A percentile compares a stretch with the other conserved stretches of the same genome.
These are phyloP conservation scores for Neocatenulostroma microsporum DNA, from an alignment of 2,329 filamentous ascomycete species.

Conservation along the genomic window DNA sequence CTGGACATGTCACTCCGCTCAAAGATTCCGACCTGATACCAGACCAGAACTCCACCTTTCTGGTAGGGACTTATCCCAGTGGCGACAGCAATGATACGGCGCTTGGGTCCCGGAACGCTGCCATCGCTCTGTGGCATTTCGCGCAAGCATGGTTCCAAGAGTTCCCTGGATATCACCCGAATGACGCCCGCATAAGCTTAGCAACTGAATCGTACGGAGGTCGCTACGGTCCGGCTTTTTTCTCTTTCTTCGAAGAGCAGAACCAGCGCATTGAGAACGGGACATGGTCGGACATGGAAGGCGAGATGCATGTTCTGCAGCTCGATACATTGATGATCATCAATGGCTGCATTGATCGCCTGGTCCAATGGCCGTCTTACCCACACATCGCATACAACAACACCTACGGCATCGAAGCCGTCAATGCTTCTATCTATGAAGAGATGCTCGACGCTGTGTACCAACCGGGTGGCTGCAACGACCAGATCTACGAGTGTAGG, in stretches of 20 bases:
- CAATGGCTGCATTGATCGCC: slow-evolving; percentile 49
- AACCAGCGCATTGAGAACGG: slow-evolving; percentile 45
- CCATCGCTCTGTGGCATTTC: slow-evolving; percentile 54
- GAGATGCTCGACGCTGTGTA: slow-evolving; percentile 38
- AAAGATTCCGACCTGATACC: no score
- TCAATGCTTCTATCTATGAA: slow-evolving; percentile 42
- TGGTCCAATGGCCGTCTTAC: no score
- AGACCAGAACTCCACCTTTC: slow-evolving; percentile 16
- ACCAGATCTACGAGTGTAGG: slow-evolving; percentile 47
- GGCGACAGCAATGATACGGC: slow-evolving; percentile 11
- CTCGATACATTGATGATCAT: slow-evolving; percentile 42
- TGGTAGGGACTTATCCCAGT: slow-evolving; percentile 17
- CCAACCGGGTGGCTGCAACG: slow-evolving; percentile 45
- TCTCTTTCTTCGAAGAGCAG: slow-evolving; percentile 49
- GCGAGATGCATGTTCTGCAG: no score
- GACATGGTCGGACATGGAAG: slow-evolving; percentile 28
- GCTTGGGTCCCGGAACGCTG: slow-evolving; percentile 15
- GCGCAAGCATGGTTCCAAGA: slow-evolving; percentile 43
- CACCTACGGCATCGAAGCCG: slow-evolving; percentile 46
- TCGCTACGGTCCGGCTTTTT: slow-evolving; percentile 49
- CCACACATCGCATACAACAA: slow-evolving; percentile 51
- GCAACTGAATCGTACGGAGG: slow-evolving; percentile 57
- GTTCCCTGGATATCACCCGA: slow-evolving; percentile 18
- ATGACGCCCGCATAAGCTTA: slow-evolving; percentile 1
- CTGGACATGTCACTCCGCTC: slow-evolving; percentile 10